Base-by-base conservation (phyloP, 306 rosid species). In the Comarum palustre region DNA sequence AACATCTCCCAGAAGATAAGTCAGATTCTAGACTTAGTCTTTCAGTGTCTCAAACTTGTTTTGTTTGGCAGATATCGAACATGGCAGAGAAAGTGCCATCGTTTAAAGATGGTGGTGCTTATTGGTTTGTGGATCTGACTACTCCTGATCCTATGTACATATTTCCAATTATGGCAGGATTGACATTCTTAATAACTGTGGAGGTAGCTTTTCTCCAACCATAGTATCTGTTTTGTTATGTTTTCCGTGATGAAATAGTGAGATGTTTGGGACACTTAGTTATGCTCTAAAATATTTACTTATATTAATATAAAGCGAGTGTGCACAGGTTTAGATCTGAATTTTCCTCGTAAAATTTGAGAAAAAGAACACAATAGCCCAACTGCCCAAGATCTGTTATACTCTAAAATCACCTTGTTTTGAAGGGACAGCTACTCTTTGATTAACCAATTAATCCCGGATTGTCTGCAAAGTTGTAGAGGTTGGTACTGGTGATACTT, bases 21-120 rank as follows among this genome's bases (percentile, higher is more conserved):
- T 52, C 14, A 73, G 73, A 9, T 51, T 77, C 39, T 66, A 19
- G 43, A 20, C 19, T 36, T 63, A 59, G 36, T 60, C 67, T 80
- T 66, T 50, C 22, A 60, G 69, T 45, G 75, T 86, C 46, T 70
- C 62, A 83, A 46, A n/a, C 67, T 80, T 72, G 65, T 69, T 79
- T 81, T 77, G 66, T 73, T 80, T 81, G 71, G 36, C 79, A 94
- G 99, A 78, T 94, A 77, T 20, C 80, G 11, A 94, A 89, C 72
- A 94, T 94, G 98, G 87, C 96, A 84, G 96, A 89, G 75, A 91
- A 91, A 66, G 42, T 91, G 79, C 96, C 96, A 66, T 94, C 98
- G 45, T 94, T 94, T 73, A 91, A 94, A 87, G 71, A 55, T 71
- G 98, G 98, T 6, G 98, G 98, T 69, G 90, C 90, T 61, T 86